phyloP scores from a whole-genome alignment of 352 stramenopile species.

The Phytophthora agathidicida region DNA sequence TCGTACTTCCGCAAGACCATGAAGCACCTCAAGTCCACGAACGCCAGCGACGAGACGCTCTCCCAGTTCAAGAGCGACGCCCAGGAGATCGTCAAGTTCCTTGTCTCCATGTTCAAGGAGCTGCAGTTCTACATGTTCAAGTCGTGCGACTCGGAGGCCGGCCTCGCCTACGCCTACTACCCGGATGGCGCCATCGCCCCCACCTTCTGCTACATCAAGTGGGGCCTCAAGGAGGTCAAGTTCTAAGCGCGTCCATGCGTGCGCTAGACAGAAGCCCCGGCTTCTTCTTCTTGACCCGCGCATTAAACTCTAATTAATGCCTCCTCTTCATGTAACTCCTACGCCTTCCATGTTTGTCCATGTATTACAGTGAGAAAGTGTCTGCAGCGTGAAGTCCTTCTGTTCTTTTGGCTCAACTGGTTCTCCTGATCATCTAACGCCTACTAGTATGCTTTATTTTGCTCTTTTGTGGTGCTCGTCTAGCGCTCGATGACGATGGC shows the following conservation, averaged over 20 bases:
- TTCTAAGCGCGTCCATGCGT: constrained; percentile 55
- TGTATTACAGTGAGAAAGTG: no score
- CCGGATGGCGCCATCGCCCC: constrained; percentile 56
- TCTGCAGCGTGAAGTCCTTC: no score
- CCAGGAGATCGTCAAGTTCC: constrained; percentile 73
- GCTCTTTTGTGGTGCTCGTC: neutral
- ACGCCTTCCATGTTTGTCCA: no score
- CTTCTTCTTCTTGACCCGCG: constrained; percentile 30
- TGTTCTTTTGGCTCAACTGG: no score
- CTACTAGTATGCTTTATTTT: neutral
- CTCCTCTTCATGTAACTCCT: constrained; percentile 28
- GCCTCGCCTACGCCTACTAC: constrained; percentile 71
- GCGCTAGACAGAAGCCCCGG: constrained; percentile 17
- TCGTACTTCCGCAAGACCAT: constrained; percentile 73
- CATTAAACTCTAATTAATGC: constrained; percentile 49
- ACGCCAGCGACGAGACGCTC: constrained; percentile 50
- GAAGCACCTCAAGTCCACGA: constrained; percentile 62
- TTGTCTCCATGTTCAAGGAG: constrained; percentile 67
- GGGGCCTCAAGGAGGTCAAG: constrained; percentile 75
- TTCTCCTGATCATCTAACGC: neutral
- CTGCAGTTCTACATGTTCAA: constrained; percentile 80
- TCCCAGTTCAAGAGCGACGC: constrained; percentile 63
- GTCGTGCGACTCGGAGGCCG: constrained; percentile 65
- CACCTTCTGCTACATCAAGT: constrained; percentile 73
- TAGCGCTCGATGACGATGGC: constrained; percentile 56